Base-by-base conservation (phyloP, 2,329 filamentous ascomycete species). In the Cladosporium cucumerinum region DNA sequence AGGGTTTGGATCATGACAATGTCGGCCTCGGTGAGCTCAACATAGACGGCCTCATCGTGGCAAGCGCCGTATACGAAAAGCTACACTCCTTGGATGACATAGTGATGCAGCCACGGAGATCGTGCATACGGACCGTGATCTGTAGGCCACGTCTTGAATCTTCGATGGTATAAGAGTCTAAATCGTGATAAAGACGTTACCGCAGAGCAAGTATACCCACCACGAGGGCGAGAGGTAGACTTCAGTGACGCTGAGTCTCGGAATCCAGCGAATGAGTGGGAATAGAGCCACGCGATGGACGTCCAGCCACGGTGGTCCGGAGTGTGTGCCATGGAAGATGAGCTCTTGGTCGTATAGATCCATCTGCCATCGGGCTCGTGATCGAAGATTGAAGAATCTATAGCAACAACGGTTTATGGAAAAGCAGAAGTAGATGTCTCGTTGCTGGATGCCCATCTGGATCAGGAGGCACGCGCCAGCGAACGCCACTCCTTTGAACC, bases 181-280 rank as follows among this genome's bases (percentile, higher is more conserved):
- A 72, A 72, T 72, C 73, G 63, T 48, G 74, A 79, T 75, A 65
- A 75, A 64, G 76, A 76, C 26, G 59, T 54, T 61, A 61, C 32
- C 30, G 54, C 32, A 25, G 25, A 16, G 8, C 48, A 28, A 21
- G 14, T 61, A 61, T 61, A 61, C 59, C 59, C 59, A 48, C 59
- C 59, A 61, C 28, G 59, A 61, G 58, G n/a, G 43, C 46, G 43
- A 32, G 28, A 25, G 16, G 28, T 61, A 30, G 25, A 39, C 32
- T 34, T 61, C 43, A 61, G 43, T 61, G 58, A 46, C 58, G 25
- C 34, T 14, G 1, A 10, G 26, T 26, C 25, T 23, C 46, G 39
- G 21, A n/a, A 2, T n/a, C 8, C 46, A 61, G 58, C 58, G 58
- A 61, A 34, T 54, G 58, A 21, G 52, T 23, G 36, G 32, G 28